Evolutionary conservation across 2,329 filamentous ascomycete species (phyloP).

Genomic region (Pseudogymnoascus sp.): DNA sequence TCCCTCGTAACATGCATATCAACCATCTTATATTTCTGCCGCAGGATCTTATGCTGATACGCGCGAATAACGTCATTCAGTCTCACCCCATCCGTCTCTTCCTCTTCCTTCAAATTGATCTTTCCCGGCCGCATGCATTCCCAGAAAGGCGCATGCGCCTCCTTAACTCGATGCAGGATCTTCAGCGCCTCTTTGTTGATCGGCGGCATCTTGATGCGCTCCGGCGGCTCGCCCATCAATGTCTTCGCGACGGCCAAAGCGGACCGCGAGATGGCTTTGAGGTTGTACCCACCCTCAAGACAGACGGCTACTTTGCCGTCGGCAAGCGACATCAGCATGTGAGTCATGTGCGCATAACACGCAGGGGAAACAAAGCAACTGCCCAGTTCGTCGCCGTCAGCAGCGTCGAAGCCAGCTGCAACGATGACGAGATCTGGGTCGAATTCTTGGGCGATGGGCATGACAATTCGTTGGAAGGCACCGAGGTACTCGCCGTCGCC

Average conservation of each 20-base stretch:
- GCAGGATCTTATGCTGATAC: slow-evolving; percentile 66
- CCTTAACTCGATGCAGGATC: slow-evolving; percentile 51
- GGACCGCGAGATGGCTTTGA: slow-evolving; percentile 85
- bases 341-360: slow-evolving; percentile 97
- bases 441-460: slow-evolving; percentile 93
- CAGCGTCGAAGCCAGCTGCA: slow-evolving; percentile 92
- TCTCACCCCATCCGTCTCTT: slow-evolving; percentile 49
- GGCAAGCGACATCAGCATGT: slow-evolving; percentile 95
- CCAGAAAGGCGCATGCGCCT: slow-evolving; percentile 68
- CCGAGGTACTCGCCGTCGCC: slow-evolving; percentile 95
- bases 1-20: slow-evolving; percentile 73
- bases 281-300: slow-evolving; percentile 92
- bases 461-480: slow-evolving; percentile 90
- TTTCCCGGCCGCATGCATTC: slow-evolving; percentile 72
- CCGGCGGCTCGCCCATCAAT: slow-evolving; percentile 89
- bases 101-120: slow-evolving; percentile 46
- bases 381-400: slow-evolving; percentile 84
- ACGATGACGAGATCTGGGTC: slow-evolving; percentile 91
- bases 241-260: slow-evolving; percentile 86
- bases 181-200: slow-evolving; percentile 51
- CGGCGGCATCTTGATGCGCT: slow-evolving; percentile 48
- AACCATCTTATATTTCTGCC: slow-evolving; percentile 68
- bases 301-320: slow-evolving; percentile 85
- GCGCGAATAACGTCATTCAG: slow-evolving; percentile 74
- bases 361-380: slow-evolving; percentile 85